Base-by-base conservation (phyloP, 257 asterid genomes). In the Prunella vulgaris region DNA sequence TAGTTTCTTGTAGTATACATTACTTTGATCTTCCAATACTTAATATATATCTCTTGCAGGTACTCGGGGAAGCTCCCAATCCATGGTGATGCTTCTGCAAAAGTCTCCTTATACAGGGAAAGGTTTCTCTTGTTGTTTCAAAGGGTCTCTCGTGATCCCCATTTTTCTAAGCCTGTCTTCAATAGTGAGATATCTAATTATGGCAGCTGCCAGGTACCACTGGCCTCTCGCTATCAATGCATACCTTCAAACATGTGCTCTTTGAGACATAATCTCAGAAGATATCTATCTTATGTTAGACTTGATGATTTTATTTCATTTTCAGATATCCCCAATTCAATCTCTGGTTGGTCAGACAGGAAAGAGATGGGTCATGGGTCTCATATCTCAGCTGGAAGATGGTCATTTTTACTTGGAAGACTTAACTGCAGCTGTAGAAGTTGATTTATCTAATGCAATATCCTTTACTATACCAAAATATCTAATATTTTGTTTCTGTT, bases 331-430 rank as follows among this genome's bases (percentile, higher is more conserved):
- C 48, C 88, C 90, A 33, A 87, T 94, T 77, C 96, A 91, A 78
- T 91, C 99, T 66, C 82, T 94, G 73, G 97, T 89, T 78, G 97
- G 99, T 62, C 87, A 83, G 64, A 84, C 68, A 27, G 97, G 97
- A 48, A 87, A 84, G 77, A 89, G 82, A 80, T 89, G 97, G 96
- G 89, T 94, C 52, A 87, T 94, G 97, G 97, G 99, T 35, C 82
- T 94, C 60, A 94, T 94, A 82, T 91, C 96, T 76, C 99, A 94
- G 85, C 77, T 94, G 81, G 99, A 94, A 79, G 99, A 94, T 82
- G 97, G 95, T 33, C 99, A 94, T 80, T 94, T 94, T 82, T 91
- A 82, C 88, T 87, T 94, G 88, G 99, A 94, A 86, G 99, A 94
- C 85, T 83, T 94, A 71, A 82, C 91, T 42, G 96, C 97, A 38